Conservation (phyloP, 805 yeast genomes). For the Wickerhamia fluorescens region DNA sequence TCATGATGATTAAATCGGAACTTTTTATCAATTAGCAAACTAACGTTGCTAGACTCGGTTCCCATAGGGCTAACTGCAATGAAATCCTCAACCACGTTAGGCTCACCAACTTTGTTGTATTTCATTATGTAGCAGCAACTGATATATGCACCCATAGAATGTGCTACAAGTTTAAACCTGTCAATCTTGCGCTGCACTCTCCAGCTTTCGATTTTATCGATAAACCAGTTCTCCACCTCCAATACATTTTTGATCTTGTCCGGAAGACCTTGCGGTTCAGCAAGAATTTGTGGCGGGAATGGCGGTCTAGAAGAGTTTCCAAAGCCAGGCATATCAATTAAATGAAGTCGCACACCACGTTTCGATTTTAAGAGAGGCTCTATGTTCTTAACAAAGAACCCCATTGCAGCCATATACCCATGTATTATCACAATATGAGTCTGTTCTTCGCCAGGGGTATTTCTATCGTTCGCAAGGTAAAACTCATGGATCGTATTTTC, state of each 20-base stretch:
- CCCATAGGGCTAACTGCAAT: conserved; percentile 38
- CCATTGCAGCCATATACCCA: conserved; percentile 41
- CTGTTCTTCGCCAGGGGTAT: conserved; percentile 4
- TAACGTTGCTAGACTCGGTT: conserved; percentile 29
- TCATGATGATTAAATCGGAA: conserved; percentile 30
- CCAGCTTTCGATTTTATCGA: conserved; percentile 34
- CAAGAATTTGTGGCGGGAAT: conserved; percentile 26
- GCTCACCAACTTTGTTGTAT: conserved; percentile 21
- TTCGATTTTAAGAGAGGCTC: conserved; percentile 23
- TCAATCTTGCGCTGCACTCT: conserved; percentile 15
- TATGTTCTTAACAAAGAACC: conserved; percentile 33
- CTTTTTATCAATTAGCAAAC: conserved; percentile 25
- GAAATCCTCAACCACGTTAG: conserved; percentile 14
- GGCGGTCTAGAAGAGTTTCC: conserved; percentile 36
- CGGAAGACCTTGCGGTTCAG: conserved; percentile 10
- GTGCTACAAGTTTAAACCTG: conserved; percentile 27
- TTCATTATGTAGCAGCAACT: conserved; percentile 35
- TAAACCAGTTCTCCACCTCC: conserved; percentile 34
- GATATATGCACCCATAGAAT: conserved; percentile 39
- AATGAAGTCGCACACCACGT: conserved; percentile 29
- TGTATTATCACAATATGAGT: conserved; percentile 29
- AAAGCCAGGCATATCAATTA: conserved; percentile 37
- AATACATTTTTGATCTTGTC: conserved; percentile 26
- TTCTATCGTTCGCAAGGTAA: conserved; percentile 22
- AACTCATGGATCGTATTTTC: conserved; percentile 30